phyloP scores from a whole-genome alignment of 208 protist genomes.

The Crithidia expoeki region DNA sequence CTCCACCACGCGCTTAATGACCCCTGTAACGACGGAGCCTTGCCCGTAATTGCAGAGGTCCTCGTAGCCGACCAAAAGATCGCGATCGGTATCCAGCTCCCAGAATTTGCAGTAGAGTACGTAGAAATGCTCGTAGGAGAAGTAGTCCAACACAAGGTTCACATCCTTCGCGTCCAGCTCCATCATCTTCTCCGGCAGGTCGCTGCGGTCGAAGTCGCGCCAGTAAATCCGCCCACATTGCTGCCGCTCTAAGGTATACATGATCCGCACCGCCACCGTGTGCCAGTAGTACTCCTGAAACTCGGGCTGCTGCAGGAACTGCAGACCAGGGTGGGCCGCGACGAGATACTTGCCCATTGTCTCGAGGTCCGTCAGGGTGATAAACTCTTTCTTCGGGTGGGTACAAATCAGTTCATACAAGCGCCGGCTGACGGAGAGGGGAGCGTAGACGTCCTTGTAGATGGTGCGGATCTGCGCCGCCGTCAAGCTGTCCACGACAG shows the following conservation, averaged over 20 bases:
- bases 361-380: constrained; percentile 78
- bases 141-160: constrained; percentile 92
- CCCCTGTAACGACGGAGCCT: constrained; percentile 60
- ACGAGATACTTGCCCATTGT: constrained; percentile 76
- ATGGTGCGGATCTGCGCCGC: constrained; percentile 59
- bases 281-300: constrained; percentile 96
- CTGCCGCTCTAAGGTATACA: constrained; percentile 92
- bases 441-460: constrained; percentile 60
- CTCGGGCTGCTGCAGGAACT: constrained; percentile 95
- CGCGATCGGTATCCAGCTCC: constrained; percentile 97
- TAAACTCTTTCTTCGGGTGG: constrained; percentile 45
- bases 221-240: constrained; percentile 78
- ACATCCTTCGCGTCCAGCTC: constrained; percentile 87
- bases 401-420: constrained; percentile 82
- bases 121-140: constrained; percentile 99
- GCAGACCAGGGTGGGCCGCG: constrained; percentile 87
- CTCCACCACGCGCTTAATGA: constrained; percentile 84
- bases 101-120: constrained; percentile 99
- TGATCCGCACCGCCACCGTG: constrained; percentile 95
- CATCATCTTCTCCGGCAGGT: constrained; percentile 84
- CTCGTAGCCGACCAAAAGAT: constrained; percentile 85
- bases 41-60: constrained; percentile 92
- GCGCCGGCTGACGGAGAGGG: constrained; percentile 62
- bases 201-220: constrained; percentile 84
- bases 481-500: constrained; percentile 42